Conservation (phyloP, 2,329 filamentous ascomycete species). For the Bisporella sp. region DNA sequence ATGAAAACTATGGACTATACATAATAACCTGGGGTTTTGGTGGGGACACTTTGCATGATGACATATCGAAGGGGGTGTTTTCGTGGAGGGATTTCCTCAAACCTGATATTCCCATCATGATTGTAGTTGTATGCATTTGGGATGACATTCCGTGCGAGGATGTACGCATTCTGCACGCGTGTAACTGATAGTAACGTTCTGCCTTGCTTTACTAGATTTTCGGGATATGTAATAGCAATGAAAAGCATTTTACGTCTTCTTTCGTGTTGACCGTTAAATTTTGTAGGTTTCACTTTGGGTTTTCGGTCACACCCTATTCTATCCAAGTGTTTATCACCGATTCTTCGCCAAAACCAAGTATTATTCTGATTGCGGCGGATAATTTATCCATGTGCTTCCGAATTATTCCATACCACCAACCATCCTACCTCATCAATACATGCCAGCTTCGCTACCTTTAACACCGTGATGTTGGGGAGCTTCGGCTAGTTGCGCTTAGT, state of each 20-base stretch:
- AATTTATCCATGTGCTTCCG: no score
- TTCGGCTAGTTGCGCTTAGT: no score
- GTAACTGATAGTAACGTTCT: slow-evolving; percentile 26
- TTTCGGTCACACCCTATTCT: no score
- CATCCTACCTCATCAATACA: no score
- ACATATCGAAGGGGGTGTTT: slow-evolving; percentile 17
- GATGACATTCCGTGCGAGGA: slow-evolving; percentile 8
- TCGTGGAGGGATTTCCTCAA: slow-evolving; percentile 14
- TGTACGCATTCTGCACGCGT: slow-evolving; percentile 13
- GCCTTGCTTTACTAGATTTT: slow-evolving; percentile 20
- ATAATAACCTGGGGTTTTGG: slow-evolving; percentile 19
- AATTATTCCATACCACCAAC: no score
- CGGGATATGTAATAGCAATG: slow-evolving; percentile 10
- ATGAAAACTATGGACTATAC: slow-evolving; percentile 16
- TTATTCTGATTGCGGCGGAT: no score
- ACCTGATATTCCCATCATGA: slow-evolving; percentile 13
- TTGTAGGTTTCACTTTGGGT: no score
- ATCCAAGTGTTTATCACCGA: no score
- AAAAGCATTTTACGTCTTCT: slow-evolving; percentile 3
- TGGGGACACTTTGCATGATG: no score
- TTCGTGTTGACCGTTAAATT: not conserved
- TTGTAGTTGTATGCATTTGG: slow-evolving; percentile 26
- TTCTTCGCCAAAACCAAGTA: no score
- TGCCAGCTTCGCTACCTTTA: no score
- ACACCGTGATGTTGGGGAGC: no score